Percentiles rank a stretch among this genome's conserved stretches.
Evolutionary conservation across 2,329 filamentous ascomycete genomes (phyloP).

Genomic region (Cladophialophora yegresii): DNA sequence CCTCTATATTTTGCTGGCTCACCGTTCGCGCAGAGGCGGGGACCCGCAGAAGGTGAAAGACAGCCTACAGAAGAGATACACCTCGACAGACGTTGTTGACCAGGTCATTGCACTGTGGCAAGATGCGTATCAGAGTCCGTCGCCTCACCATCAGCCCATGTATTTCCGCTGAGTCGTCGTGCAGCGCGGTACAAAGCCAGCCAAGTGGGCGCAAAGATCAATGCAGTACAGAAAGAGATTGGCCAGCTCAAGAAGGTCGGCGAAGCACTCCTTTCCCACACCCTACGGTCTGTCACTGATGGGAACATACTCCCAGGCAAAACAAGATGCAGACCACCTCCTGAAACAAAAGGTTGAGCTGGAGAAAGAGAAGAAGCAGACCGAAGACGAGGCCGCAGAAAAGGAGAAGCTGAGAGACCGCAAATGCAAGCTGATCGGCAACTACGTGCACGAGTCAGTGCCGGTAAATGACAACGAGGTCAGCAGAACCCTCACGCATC

Average conservation of each 20-base stretch:
- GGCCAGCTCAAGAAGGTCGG: slow-evolving; percentile 82
- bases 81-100: slow-evolving; percentile 81
- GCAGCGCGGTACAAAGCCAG: slow-evolving; percentile 73
- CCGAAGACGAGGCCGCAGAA: slow-evolving; percentile 71
- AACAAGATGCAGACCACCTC: slow-evolving; percentile 81
- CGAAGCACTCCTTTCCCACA: not conserved
- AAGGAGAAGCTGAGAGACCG: slow-evolving; percentile 73
- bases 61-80: slow-evolving; percentile 80
- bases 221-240: slow-evolving; percentile 86
- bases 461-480: slow-evolving; percentile 80
- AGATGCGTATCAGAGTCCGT: slow-evolving; percentile 31
- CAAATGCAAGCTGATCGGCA: slow-evolving; percentile 83
- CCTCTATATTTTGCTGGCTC: slow-evolving; percentile 4
- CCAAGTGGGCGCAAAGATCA: slow-evolving; percentile 81
- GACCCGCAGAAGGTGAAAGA: slow-evolving; percentile 90
- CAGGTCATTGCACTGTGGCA: slow-evolving; percentile 66
- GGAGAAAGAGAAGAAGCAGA: slow-evolving; percentile 77
- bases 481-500: slow-evolving; percentile 25
- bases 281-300: slow-evolving; percentile 5
- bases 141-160: not conserved
- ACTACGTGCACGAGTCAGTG: slow-evolving; percentile 87
- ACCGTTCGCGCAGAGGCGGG: slow-evolving; percentile 63
- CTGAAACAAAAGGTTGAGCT: slow-evolving; percentile 75
- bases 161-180: slow-evolving; percentile 17
- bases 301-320: slow-evolving; percentile 56